Percentiles rank a stretch among this genome's conserved stretches.
These are phyloP conservation scores for Phytophthora uliginosa DNA, from an alignment of 352 stramenopile genomes.

Conservation along the genomic window DNA sequence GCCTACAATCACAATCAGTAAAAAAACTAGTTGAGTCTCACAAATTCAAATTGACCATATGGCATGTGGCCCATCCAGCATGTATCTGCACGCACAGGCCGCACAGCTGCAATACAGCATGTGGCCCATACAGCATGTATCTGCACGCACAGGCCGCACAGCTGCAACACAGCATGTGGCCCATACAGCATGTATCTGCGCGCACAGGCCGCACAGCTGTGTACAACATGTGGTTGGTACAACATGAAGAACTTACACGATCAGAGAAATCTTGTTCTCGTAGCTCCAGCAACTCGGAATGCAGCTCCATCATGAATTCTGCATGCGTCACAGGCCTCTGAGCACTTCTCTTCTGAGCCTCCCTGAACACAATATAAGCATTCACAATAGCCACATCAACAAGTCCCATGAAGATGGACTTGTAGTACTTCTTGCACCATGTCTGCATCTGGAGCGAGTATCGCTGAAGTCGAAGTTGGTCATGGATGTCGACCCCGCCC, in stretches of 20 bases:
- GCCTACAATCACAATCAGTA: no score
- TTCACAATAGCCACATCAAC: constrained; percentile 37
- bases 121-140: constrained; percentile 1
- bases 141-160: no score
- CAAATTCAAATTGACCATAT: no score
- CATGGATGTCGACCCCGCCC: background rate
- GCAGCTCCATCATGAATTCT: constrained; percentile 19
- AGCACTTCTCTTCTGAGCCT: constrained; percentile 1
- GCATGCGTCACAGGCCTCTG: no score
- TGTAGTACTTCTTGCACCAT: constrained; percentile 32
- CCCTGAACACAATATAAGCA: constrained; percentile 21
- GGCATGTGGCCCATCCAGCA: no score
- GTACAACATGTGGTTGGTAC: constrained; percentile 8
- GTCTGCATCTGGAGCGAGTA: constrained; percentile 1
- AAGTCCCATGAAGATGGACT: constrained; percentile 30
- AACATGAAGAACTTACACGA: constrained; percentile 2
- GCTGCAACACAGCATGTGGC: no score
- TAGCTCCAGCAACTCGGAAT: constrained; percentile 13
- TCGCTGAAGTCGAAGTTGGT: background rate
- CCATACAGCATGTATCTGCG: constrained; percentile 4
- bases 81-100: background rate
- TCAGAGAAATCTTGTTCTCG: background rate
- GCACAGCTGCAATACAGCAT: constrained; percentile 8
- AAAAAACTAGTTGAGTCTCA: no score
- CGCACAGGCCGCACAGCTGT: background rate